Base-by-base conservation (phyloP, 257 asterid genomes). In the Petunia secreta region DNA sequence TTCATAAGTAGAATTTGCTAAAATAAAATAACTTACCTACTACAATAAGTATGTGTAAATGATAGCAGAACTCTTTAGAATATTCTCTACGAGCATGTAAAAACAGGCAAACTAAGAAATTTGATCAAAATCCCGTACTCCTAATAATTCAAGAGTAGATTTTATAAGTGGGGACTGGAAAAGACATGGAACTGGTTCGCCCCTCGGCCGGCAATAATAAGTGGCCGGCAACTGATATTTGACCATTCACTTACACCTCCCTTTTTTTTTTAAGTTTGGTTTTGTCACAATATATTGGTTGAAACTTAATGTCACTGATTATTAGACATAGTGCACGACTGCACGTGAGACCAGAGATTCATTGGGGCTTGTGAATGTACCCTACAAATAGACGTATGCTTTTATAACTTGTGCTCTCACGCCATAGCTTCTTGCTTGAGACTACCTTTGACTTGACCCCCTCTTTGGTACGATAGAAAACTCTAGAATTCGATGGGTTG, bases 161-260 rank as follows among this genome's bases (percentile, higher is more conserved):
- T 59, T 25, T 16, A 6, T 41, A 62, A 71, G 52, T 14, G 59
- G 77, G n/a, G 71, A 50, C 64, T 14, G 10, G 73, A 58, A 79
- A 62, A 15, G 60, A 34, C 68, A 77, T 75, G 46, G 65, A 83
- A 77, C 46, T 83, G 63, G 79, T 62, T 62, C 77, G 82, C 65
- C 58, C 34, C 76, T 62, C 40, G 80, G 46, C 71, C 58, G 50
- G 81, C 83, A 87, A 86, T 82, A 79, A 83, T 82, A 68, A 75
- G 86, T 63, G 86, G 87, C 64, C 60, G 67, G 81, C 80, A 9
- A 78, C 80, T 75, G 41, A 69, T 69, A 69, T 16, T 46, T 46
- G 58, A 46, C 76, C 82, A 80, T 84, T 67, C n/a, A 78, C 57
- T 76, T 25, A 25, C 25, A 25, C 55, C 14, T 2, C 55, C 54